A percentile compares a stretch with the other conserved stretches of the same genome.
Conservation (phyloP, 2,329 filamentous ascomycete species). For the Tolypocladium tropicale region DNA sequence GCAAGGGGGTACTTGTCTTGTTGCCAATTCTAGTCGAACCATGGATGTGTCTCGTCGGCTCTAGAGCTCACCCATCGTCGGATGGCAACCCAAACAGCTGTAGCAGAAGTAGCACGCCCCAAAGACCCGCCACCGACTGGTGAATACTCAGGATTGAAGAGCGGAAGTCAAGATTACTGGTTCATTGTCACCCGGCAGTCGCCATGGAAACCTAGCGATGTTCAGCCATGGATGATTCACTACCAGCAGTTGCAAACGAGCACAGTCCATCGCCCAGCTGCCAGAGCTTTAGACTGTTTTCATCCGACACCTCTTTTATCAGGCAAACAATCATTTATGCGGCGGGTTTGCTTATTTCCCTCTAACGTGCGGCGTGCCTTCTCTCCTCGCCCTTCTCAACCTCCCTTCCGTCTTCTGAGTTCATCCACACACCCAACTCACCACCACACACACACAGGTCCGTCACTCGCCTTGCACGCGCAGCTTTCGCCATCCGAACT, state of each 20-base stretch:
- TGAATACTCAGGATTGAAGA: no score
- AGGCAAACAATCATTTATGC: background rate
- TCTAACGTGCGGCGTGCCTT: background rate
- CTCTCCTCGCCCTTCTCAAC: background rate
- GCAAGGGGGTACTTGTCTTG: no score
- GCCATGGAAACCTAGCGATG: background rate
- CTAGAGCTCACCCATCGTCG: no score
- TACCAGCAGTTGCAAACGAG: background rate
- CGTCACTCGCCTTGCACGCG: no score
- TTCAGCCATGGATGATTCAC: background rate
- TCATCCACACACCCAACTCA: background rate
- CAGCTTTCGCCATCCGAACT: no score
- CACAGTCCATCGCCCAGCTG: background rate
- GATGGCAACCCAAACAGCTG: no score
- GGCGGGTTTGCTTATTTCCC: background rate
- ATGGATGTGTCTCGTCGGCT: no score
- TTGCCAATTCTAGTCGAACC: no score
- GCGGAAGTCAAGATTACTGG: no score
- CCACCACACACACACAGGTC: background rate
- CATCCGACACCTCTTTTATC: constrained; percentile 1
- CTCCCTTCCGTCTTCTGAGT: background rate
- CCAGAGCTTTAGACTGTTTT: background rate
- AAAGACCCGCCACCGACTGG: no score
- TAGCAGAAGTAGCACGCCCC: background rate
- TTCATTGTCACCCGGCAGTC: background rate